Conservation (phyloP, 1,284 basidiomycete genomes). For the Vanrija humicola region DNA sequence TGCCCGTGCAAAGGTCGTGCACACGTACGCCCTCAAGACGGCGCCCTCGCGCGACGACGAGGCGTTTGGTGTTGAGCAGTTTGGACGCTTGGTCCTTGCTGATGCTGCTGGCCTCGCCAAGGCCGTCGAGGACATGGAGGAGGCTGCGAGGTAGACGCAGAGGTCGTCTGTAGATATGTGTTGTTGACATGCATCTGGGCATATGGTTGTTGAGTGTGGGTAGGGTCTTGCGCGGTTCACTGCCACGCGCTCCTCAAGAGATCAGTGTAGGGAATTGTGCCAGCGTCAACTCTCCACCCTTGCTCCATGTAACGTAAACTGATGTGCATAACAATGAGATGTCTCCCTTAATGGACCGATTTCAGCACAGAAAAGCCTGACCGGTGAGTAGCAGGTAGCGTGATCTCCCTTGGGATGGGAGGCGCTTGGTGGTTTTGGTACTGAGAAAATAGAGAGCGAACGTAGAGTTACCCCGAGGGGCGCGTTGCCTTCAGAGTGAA, state of each 20-base stretch:
- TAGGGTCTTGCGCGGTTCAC: too few species aligned
- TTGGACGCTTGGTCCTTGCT: slow-evolving; percentile 71
- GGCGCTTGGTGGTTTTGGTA: slow-evolving; percentile 17
- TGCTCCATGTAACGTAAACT: too few species aligned
- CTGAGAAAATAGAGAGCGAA: slow-evolving; percentile 19
- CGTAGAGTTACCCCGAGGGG: slow-evolving; percentile 13
- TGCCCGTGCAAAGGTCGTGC: slow-evolving; percentile 60
- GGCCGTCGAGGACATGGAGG: slow-evolving; percentile 48
- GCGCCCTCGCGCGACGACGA: slow-evolving; percentile 63
- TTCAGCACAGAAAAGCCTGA: slow-evolving; percentile 9
- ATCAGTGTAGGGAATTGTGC: too few species aligned
- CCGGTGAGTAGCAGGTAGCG: slow-evolving; percentile 20
- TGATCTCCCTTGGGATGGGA: slow-evolving; percentile 11
- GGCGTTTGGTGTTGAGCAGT: slow-evolving; percentile 72
- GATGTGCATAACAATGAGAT: background rate
- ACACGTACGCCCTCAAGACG: slow-evolving; percentile 65
- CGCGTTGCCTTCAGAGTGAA: slow-evolving; percentile 11
- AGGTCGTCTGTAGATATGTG: too few species aligned
- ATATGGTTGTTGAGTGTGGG: too few species aligned
- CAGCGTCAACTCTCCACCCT: too few species aligned
- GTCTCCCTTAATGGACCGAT: slow-evolving; percentile 10
- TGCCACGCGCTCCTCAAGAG: too few species aligned
- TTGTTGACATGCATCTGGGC: too few species aligned
- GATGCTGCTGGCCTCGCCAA: slow-evolving; percentile 39
- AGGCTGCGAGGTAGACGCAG: slow-evolving; percentile 18